A percentile compares a stretch with the other conserved stretches of the same genome.
phyloP scores from a whole-genome alignment of 192 early-diverging fungal species.

The Blastocladiella britannica region DNA sequence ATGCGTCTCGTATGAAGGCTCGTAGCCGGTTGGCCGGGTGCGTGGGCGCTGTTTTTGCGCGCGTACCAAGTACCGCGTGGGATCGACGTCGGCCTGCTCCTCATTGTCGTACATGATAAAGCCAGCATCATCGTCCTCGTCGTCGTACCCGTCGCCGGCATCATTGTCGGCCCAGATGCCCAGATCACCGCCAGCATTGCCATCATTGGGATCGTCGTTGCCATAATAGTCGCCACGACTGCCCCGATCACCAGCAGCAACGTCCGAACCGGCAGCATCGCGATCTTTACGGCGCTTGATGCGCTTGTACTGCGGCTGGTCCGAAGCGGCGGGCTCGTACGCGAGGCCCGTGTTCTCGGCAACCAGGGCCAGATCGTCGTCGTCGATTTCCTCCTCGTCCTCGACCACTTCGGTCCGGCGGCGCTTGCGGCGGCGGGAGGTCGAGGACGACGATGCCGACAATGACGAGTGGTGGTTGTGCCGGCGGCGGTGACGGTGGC shows the following conservation, averaged over 20 bases:
- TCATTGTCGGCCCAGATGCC: constrained; percentile 10
- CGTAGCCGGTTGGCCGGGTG: constrained; percentile 9
- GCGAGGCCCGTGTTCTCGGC: constrained; percentile 64
- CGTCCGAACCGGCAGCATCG: constrained; percentile 1
- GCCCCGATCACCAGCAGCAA: background rate
- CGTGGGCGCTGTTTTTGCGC: constrained; percentile 13
- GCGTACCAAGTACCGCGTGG: constrained; percentile 22
- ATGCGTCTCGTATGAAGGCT: constrained; percentile 4
- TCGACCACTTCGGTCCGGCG: constrained; percentile 1
- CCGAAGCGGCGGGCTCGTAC: constrained; percentile 15
- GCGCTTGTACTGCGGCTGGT: constrained; percentile 37
- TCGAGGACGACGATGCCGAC: too few relatives aligned
- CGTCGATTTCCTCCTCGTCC: constrained; percentile 57
- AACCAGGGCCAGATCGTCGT: constrained; percentile 82
- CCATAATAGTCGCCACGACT: background rate
- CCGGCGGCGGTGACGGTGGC: background rate
- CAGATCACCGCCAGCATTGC: background rate
- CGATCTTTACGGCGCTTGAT: constrained; percentile 49
- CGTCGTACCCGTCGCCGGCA: too few relatives aligned
- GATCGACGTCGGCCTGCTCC: constrained; percentile 1
- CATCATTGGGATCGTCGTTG: background rate
- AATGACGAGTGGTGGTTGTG: background rate
- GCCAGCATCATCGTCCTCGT: too few relatives aligned
- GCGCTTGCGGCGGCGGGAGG: too few relatives aligned
- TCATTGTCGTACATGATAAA: constrained; percentile 5